phyloP scores from a whole-genome alignment of 805 yeast genomes.

The Geotrichum ghanense region DNA sequence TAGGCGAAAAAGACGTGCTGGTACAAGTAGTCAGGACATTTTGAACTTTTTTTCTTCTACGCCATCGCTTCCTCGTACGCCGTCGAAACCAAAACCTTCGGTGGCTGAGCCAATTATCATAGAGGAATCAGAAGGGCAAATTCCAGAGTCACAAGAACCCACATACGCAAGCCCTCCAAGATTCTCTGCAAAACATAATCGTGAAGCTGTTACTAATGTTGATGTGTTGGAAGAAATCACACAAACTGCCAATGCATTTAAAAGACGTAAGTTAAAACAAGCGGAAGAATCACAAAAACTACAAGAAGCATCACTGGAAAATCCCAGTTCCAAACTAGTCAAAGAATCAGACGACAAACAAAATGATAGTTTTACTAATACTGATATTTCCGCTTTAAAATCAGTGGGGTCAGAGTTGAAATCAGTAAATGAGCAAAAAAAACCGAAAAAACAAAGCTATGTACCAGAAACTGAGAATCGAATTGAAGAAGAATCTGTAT shows the following conservation, averaged over 20 bases:
- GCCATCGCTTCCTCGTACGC: background rate
- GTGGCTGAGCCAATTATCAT: background rate
- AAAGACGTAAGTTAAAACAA: background rate
- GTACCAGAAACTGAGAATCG: constrained; percentile 4
- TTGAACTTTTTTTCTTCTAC: background rate
- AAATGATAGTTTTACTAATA: no score
- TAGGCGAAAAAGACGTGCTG: no score
- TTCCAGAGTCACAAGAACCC: background rate
- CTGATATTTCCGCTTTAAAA: no score
- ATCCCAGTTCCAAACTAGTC: background rate
- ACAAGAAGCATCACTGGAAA: background rate
- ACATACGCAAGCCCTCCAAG: background rate
- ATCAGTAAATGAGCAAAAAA: no score
- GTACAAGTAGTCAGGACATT: constrained; percentile 3
- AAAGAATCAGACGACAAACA: background rate
- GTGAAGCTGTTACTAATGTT: background rate
- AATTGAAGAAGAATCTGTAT: constrained; percentile 1
- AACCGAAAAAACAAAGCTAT: background rate
- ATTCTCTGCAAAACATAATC: background rate
- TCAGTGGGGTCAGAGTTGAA: no score
- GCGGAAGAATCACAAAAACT: background rate
- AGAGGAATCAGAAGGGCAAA: background rate
- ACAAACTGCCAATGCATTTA: background rate
- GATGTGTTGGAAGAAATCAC: background rate
- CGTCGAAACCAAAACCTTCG: background rate